phyloP scores from a whole-genome alignment of 768 basidiomycete genomes.

The Phanerodontia chrysosporium region DNA sequence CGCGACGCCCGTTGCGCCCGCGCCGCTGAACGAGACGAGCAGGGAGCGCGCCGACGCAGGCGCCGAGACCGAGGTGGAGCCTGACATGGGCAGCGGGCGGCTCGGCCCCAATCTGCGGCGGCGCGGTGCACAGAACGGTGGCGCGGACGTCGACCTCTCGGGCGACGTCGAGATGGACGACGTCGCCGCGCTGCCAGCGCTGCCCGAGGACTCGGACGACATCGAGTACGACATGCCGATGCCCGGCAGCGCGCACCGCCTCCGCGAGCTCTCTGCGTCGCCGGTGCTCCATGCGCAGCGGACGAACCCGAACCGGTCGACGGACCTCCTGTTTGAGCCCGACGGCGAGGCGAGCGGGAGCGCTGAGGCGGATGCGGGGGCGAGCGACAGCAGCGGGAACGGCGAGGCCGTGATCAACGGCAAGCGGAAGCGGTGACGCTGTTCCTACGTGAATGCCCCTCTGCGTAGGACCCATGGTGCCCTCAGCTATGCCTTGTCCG shows the following conservation, averaged over 20 bases:
- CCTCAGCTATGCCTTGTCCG: neutral
- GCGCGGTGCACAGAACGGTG: conserved; percentile 6
- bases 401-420: conserved; percentile 17
- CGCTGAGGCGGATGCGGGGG: conserved; percentile 15
- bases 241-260: conserved; percentile 8
- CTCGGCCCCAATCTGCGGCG: conserved; percentile 14
- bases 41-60: conserved; percentile 23
- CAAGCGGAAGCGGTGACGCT: conserved; percentile 28
- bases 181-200: conserved; percentile 16
- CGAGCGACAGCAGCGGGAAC: conserved; percentile 15
- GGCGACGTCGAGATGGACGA: conserved; percentile 25
- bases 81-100: conserved; percentile 19
- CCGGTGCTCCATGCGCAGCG: conserved; percentile 15
- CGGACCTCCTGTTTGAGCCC: conserved; percentile 13
- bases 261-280: conserved; percentile 18
- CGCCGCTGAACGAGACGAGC: conserved; percentile 1
- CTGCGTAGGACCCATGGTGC: too few relatives aligned
- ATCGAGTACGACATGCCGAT: conserved; percentile 14
- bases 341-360: conserved; percentile 21
- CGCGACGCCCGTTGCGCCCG: conserved; percentile 10
- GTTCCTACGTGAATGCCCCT: too few relatives aligned
- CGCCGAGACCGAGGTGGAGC: conserved; percentile 30
- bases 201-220: conserved; percentile 22
- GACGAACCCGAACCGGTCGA: conserved; percentile 9
- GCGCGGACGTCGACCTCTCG: conserved; percentile 8